Percentiles rank a stretch among this genome's conserved stretches.
Evolutionary conservation across 352 stramenopile species (phyloP).

Genomic region (Pythium scleroteichum): DNA sequence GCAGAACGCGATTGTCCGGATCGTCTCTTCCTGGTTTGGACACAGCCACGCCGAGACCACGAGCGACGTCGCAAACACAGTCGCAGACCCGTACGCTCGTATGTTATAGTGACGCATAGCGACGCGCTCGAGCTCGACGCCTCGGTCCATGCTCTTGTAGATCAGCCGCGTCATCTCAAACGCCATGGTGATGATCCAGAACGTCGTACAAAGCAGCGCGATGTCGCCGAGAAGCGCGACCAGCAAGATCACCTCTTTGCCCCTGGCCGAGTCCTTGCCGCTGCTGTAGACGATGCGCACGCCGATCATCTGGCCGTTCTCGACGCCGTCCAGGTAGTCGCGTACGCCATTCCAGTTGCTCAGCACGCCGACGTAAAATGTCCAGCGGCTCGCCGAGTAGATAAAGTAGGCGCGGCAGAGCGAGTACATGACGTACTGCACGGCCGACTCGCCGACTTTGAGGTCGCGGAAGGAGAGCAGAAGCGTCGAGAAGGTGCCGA

Average conservation of each 20-base stretch:
- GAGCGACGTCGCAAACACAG: constrained; percentile 45
- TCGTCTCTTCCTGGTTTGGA: constrained; percentile 27
- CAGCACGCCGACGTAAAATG: constrained; percentile 60
- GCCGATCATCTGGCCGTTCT: constrained; percentile 53
- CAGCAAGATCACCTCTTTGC: constrained; percentile 31
- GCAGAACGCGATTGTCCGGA: constrained; percentile 42
- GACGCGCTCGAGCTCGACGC: constrained; percentile 45
- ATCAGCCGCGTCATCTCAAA: constrained; percentile 74
- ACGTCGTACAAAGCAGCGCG: constrained; percentile 53
- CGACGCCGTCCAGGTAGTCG: constrained; percentile 43
- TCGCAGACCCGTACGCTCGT: constrained; percentile 34
- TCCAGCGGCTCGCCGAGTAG: constrained; percentile 50
- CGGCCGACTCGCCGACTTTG: constrained; percentile 53
- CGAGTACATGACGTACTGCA: constrained; percentile 73
- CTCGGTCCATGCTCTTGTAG: constrained; percentile 65
- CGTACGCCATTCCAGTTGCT: constrained; percentile 51
- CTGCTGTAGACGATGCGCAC: constrained; percentile 48
- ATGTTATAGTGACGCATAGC: constrained; percentile 57
- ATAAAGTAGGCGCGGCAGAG: constrained; percentile 65
- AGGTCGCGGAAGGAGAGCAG: constrained; percentile 67
- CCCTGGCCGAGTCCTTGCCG: constrained; percentile 26
- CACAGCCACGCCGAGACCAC: constrained; percentile 37
- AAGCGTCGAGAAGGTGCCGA: constrained; percentile 45
- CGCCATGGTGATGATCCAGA: constrained; percentile 64
- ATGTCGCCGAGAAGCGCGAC: constrained; percentile 64